phyloP scores from a whole-genome alignment of 371 early-diverging fungal genomes.

The Thermomucor indicae-seudaticae region DNA sequence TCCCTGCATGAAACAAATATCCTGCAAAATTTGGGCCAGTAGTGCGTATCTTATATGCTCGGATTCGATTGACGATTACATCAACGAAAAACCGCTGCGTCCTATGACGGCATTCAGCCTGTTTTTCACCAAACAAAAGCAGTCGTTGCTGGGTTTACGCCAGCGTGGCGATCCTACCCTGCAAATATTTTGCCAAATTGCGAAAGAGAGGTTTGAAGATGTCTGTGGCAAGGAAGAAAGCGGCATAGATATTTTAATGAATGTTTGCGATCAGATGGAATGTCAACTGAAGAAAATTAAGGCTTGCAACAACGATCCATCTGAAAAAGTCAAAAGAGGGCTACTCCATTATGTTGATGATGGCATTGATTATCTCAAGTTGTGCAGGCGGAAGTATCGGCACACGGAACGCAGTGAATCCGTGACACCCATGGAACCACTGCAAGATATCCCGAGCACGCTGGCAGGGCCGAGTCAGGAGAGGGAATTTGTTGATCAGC shows the following conservation, averaged over 20 bases:
- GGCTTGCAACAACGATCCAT: background rate
- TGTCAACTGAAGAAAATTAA: background rate
- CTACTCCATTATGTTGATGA: background rate
- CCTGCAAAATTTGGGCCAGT: background rate
- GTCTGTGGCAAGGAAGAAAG: background rate
- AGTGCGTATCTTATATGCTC: background rate
- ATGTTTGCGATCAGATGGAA: background rate
- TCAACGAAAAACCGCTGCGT: background rate
- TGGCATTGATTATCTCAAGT: background rate
- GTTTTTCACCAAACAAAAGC: constrained; percentile 3
- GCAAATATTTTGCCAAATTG: background rate
- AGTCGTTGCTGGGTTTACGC: background rate
- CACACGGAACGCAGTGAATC: background rate
- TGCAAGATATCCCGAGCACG: background rate
- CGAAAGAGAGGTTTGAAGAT: background rate
- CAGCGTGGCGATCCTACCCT: background rate
- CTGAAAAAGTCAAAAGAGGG: background rate
- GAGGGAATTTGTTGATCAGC: too few species aligned
- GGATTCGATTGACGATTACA: background rate
- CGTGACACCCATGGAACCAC: background rate
- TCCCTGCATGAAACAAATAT: background rate
- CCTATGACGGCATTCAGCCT: constrained; percentile 1
- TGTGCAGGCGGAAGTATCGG: background rate
- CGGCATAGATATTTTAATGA: background rate
- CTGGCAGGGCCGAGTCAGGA: too few species aligned